These are phyloP conservation scores for Hypomyces perniciosus DNA, from an alignment of 2,329 filamentous ascomycete genomes.

Conservation along the genomic window DNA sequence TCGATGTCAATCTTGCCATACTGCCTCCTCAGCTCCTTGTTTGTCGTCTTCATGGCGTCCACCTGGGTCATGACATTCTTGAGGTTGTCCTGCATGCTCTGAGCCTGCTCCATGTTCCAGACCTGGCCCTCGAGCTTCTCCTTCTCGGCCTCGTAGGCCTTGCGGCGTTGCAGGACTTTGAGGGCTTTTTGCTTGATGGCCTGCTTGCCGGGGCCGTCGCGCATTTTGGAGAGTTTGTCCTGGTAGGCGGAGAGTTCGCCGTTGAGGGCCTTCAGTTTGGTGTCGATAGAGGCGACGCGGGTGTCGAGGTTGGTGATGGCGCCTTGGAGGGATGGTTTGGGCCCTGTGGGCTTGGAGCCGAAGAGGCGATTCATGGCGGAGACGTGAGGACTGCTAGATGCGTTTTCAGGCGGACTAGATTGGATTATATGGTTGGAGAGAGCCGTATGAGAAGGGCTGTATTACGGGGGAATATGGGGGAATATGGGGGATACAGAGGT, in stretches of 20 bases:
- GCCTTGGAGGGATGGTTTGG: slow-evolving; percentile 80
- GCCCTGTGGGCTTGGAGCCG: slow-evolving; percentile 76
- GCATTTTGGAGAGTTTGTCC: slow-evolving; percentile 82
- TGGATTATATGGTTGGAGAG: neutral
- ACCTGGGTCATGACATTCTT: slow-evolving; percentile 99
- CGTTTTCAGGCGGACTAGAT: neutral
- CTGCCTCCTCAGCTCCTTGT: slow-evolving; percentile 85
- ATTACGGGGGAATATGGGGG: neutral
- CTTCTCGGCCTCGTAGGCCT: slow-evolving; percentile 88
- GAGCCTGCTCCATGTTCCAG: slow-evolving; percentile 99
- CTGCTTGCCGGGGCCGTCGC: slow-evolving; percentile 87
- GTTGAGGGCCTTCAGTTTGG: slow-evolving; percentile 89
- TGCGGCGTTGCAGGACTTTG: slow-evolving; percentile 87
- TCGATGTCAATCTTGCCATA: slow-evolving; percentile 97
- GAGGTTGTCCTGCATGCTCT: slow-evolving; percentile 97
- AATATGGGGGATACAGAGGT: neutral
- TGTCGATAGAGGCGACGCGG: slow-evolving; percentile 80
- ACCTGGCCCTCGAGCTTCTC: slow-evolving; percentile 91
- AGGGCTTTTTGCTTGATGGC: slow-evolving; percentile 92
- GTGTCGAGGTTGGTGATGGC: slow-evolving; percentile 83
- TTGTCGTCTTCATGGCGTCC: slow-evolving; percentile 94
- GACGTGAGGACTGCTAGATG: neutral
- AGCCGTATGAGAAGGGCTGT: neutral
- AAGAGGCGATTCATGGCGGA: slow-evolving; percentile 88
- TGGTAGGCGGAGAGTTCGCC: slow-evolving; percentile 86